phyloP scores from a whole-genome alignment of 1,284 basidiomycete species.

The Dichomitus squalens region DNA sequence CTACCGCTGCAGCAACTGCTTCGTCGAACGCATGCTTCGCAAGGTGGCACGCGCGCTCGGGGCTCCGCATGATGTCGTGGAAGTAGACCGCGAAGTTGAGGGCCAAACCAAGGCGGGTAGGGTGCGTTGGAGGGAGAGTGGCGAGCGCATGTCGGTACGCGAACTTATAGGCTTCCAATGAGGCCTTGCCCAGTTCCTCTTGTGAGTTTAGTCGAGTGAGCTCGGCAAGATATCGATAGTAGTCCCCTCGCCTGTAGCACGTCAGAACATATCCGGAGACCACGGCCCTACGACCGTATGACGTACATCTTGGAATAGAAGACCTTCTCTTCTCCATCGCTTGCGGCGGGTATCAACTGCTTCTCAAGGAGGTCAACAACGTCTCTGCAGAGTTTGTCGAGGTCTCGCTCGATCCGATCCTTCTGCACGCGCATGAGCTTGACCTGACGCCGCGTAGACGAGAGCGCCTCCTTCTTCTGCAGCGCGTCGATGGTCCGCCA shows the following conservation, averaged over 20 bases:
- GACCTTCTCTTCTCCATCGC: conserved; percentile 62
- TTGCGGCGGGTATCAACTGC: conserved; percentile 55
- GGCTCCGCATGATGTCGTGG: conserved; percentile 92
- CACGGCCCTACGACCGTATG: not conserved
- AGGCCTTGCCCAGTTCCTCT: conserved; percentile 53
- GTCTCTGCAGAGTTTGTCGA: conserved; percentile 59
- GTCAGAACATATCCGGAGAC: not conserved
- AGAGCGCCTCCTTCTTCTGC: conserved; percentile 50
- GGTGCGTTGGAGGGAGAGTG: conserved; percentile 61
- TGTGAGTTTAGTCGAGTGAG: conserved; percentile 47
- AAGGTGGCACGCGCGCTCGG: conserved; percentile 90
- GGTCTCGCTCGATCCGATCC: conserved; percentile 56
- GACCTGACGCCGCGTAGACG: conserved; percentile 40
- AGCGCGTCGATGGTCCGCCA: conserved; percentile 63
- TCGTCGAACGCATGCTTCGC: conserved; percentile 78
- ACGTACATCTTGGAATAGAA: conserved; percentile 72
- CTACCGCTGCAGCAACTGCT: conserved; percentile 52
- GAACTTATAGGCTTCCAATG: conserved; percentile 64
- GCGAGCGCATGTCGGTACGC: conserved; percentile 67
- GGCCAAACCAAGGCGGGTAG: conserved; percentile 84
- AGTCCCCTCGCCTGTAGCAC: conserved; percentile 63
- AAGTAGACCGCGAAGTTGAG: conserved; percentile 98
- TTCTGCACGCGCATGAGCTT: conserved; percentile 54
- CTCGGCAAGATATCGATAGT: conserved; percentile 71
- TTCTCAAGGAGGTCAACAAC: conserved; percentile 57